Conservation (phyloP, 805 yeast genomes). For the Zygosaccharomyces kombuchaensis region DNA sequence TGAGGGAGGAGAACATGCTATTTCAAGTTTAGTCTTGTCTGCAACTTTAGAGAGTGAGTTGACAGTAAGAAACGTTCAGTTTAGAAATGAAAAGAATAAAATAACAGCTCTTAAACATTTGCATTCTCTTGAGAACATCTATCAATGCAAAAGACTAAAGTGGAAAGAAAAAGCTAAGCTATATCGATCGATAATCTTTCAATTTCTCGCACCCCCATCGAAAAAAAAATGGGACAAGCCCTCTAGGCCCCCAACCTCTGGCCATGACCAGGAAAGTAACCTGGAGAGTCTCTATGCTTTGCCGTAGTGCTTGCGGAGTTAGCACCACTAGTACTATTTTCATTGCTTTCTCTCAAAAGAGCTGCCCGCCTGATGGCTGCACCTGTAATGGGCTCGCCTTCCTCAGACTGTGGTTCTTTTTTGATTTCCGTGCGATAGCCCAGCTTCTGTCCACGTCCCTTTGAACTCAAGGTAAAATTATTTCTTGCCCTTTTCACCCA, state of each 20-base stretch:
- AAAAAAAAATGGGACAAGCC: neutral
- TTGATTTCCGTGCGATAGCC: constrained; percentile 3
- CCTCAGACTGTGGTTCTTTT: neutral
- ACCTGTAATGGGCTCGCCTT: neutral
- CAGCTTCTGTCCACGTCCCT: constrained; percentile 9
- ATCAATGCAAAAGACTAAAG: no score
- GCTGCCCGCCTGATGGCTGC: constrained; percentile 2
- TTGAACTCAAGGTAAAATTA: neutral
- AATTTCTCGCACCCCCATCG: no score
- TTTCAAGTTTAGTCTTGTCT: no score
- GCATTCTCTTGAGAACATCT: no score
- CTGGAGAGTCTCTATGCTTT: constrained; percentile 1
- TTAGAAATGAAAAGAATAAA: no score
- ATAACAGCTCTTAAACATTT: no score
- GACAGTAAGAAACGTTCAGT: no score
- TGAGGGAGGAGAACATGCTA: no score
- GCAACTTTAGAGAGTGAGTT: no score
- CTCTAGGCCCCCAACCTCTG: constrained; percentile 10
- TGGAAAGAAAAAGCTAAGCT: no score
- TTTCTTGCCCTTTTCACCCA: constrained; percentile 7
- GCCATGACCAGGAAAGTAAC: constrained; percentile 12
- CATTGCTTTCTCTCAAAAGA: neutral
- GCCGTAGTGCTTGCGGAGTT: neutral
- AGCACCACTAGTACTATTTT: neutral
- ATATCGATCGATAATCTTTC: no score